phyloP scores from a whole-genome alignment of 306 rosid genomes.

The Acacia crassicarpa region DNA sequence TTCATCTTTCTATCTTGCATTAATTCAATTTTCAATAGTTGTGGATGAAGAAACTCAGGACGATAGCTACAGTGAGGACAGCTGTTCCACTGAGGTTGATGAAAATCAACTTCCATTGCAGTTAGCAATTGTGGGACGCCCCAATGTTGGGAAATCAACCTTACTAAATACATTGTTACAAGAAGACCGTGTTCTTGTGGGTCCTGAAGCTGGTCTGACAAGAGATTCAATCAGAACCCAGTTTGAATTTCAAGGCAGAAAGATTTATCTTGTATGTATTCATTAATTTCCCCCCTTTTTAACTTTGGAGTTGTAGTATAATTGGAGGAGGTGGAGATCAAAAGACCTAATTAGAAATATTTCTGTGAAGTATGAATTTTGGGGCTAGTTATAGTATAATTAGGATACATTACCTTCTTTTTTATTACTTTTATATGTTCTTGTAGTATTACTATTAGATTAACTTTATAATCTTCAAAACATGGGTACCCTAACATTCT shows the following conservation, averaged over 20 bases:
- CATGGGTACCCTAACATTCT: not conserved
- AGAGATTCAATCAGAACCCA: conserved; percentile 94
- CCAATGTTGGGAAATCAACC: conserved; percentile 97
- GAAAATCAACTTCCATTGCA: conserved; percentile 76
- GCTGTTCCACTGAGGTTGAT: conserved; percentile 44
- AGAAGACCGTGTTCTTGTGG: conserved; percentile 93
- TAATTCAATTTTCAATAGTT: conserved; percentile 29
- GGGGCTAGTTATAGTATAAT: not conserved
- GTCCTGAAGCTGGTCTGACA: conserved; percentile 96
- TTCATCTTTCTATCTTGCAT: conserved; percentile 16
- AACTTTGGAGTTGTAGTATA: conserved; percentile 12
- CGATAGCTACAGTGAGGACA: conserved; percentile 35
- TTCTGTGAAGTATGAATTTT: not conserved
- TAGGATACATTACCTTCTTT: not conserved
- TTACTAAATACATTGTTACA: conserved; percentile 81
- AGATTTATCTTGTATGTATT: conserved; percentile 62
- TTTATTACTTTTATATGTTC: not conserved
- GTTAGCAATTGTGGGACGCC: conserved; percentile 95
- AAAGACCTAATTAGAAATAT: conserved; percentile 16
- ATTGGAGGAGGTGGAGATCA: conserved; percentile 4
- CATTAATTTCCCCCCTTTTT: not conserved
- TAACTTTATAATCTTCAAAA: conserved; percentile 16
- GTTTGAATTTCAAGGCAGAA: conserved; percentile 88
- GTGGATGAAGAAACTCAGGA: conserved; percentile 50
- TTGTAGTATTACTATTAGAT: not conserved